Evolutionary conservation across 352 stramenopile genomes (phyloP), one percentile per base, ranked within the genome.

Genomic region (Phytophthora sp.): DNA sequence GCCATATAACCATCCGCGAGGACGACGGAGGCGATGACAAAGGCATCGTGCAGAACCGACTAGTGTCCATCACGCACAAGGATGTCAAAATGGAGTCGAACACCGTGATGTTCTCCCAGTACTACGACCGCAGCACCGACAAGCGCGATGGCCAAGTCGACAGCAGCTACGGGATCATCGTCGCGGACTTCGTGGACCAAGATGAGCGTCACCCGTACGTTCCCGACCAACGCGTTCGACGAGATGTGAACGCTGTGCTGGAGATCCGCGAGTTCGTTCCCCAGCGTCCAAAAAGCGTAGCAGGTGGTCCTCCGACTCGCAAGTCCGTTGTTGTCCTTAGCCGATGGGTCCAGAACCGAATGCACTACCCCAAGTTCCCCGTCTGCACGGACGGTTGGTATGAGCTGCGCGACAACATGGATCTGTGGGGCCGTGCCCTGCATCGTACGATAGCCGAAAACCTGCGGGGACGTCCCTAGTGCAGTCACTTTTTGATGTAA

Each of bases 1-100:
- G 74, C 27, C 64, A 82, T 45, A 73, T 82, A 28, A 87, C 72
- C 9, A 73, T 84, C 27, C 74, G 77, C 13, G 77, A 87, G 52
- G 73, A 84, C 59, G 70, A 84, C 34, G 74, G 79, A 44, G 59
- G 42, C 26, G 67, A 77, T 31, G 62, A 75, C 46, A 54, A 65
- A 21, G 72, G 74, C 17, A 68, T 82, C 9, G 56, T 69, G 4
- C 72, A 87, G 59, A 75, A 82, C 42, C 72, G 77, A 20, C 62
- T 87, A 8, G 72, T 84, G 9, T 79, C 76, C 31, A 71, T 54
- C 20, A 69, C 70, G 1, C 28, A 61, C 23, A 66, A 66, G 4
- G 46, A 68, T 17, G 55, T 74, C 1, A 59, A 67, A 18, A 62
- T 85, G 37, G 78, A 88, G 68, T 75, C 75, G 11, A 84, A 82